A percentile compares a stretch with the other conserved stretches of the same genome.
Evolutionary conservation across 371 early-diverging fungal species (phyloP).

Genomic region (Basidiobolus meristosporus): DNA sequence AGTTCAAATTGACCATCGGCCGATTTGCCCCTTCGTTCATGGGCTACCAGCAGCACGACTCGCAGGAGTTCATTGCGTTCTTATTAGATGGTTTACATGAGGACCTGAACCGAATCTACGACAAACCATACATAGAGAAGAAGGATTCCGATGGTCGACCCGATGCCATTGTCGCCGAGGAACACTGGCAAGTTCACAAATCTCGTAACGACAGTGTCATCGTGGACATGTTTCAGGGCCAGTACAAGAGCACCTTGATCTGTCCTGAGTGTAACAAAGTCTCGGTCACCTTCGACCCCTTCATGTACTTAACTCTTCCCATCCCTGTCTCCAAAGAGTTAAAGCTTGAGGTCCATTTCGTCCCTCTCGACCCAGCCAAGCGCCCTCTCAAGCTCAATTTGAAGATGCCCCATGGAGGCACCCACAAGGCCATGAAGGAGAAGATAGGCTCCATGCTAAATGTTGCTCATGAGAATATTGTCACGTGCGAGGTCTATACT

Average conservation of each 20-base stretch:
- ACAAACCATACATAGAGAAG: conserved; percentile 53
- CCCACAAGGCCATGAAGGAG: too few species aligned
- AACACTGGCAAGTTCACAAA: conserved; percentile 35
- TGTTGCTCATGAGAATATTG: too few species aligned
- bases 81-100: conserved; percentile 48
- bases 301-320: conserved; percentile 42
- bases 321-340: conserved; percentile 28
- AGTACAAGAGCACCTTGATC: conserved; percentile 50
- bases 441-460: too few species aligned
- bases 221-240: conserved; percentile 68
- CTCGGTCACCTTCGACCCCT: conserved; percentile 51
- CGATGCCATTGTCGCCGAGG: conserved; percentile 28
- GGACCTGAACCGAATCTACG: conserved; percentile 39
- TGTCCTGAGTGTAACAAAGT: conserved; percentile 44
- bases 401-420: too few species aligned
- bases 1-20: conserved; percentile 45
- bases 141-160: conserved; percentile 50
- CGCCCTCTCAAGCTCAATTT: conserved; percentile 9
- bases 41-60: conserved; percentile 58
- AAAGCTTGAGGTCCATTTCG: conserved; percentile 21
- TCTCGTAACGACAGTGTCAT: conserved; percentile 48
- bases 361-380: conserved; percentile 25
- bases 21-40: conserved; percentile 40
- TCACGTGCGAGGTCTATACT: too few species aligned
- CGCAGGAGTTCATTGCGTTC: conserved; percentile 37